Base-by-base conservation (phyloP, 2,329 filamentous ascomycete species). In the Colletotrichum viniferum region DNA sequence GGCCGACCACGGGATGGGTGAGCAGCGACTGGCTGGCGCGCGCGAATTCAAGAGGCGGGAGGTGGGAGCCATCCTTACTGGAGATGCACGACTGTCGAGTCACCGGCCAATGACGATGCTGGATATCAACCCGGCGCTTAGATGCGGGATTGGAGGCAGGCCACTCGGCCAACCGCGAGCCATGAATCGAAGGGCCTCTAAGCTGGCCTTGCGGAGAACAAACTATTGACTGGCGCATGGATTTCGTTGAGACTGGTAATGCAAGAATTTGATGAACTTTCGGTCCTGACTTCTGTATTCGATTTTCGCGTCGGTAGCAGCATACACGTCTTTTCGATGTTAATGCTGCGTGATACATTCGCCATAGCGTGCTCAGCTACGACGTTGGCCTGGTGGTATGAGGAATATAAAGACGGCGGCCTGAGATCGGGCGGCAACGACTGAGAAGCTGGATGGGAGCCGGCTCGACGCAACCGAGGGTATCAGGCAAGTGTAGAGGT, bases 1-100 rank as follows among this genome's bases (percentile, higher is more conserved):
- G 66, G 70, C 68, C 73, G 77, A 76, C 77, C 78, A 78, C 77
- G 73, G 63, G 43, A 48, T 73, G 32, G 65, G 67, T 64, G 74
- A 77, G 74, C 76, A 74, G 75, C 79, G 77, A 81, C 78, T 82
- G 82, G 82, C 81, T 86, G 82, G 83, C 84, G 84, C 84, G 84
- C 84, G 85, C 83, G 82, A 86, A 84, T 77, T 69, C 71, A 18
- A 36, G 18, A 70, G 71, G 48, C 66, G 61, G 67, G 36, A 36
- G 62, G 61, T 69, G 63, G 52, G 75, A 68, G 68, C 63, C 48
- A 76, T 65, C 73, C 73, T 64, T 34, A 73, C 69, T 69, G 69
- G 76, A 65, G 61, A 58, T 43, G 52, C 38, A 52, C 24, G 52
- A 14, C 28, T 43, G 67, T 72, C n/a, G 48, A 55, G 62, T 48